phyloP scores from a whole-genome alignment of 176 grass and related monocot species.

The sorghum (Sorghum bicolor) region Sorghum_bicolor_NCBIv3 NC_012873.2:8583001-8583500 shows the following conservation, averaged over 20 bases:
- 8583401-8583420: constrained; percentile 21
- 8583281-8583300: constrained; percentile 48
- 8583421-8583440: constrained; percentile 46
- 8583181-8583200: not conserved
- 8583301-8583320: constrained; percentile 89
- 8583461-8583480: constrained; percentile 88
- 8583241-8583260: constrained; percentile 50
- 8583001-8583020: not conserved
- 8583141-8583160: constrained; percentile 72
- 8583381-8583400: not conserved
- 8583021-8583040: constrained; percentile 3
- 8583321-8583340: constrained; percentile 85
- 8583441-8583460: constrained; percentile 99
- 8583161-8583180: not conserved
- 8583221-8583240: constrained; percentile 28
- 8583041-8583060: constrained; percentile 75
- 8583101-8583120: constrained; percentile 97
- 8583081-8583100: constrained; percentile 86
- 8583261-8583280: constrained; percentile 98
- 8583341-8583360: constrained; percentile 91
- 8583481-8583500: constrained; percentile 97
- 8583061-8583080: constrained; percentile 99
- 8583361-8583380: not conserved
- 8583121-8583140: constrained; percentile 99
- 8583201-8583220: constrained; percentile 27